Evolutionary conservation across 805 yeast genomes (phyloP), one percentile per base, ranked within the genome.

Genomic region (Cyberlindnera japonica): DNA sequence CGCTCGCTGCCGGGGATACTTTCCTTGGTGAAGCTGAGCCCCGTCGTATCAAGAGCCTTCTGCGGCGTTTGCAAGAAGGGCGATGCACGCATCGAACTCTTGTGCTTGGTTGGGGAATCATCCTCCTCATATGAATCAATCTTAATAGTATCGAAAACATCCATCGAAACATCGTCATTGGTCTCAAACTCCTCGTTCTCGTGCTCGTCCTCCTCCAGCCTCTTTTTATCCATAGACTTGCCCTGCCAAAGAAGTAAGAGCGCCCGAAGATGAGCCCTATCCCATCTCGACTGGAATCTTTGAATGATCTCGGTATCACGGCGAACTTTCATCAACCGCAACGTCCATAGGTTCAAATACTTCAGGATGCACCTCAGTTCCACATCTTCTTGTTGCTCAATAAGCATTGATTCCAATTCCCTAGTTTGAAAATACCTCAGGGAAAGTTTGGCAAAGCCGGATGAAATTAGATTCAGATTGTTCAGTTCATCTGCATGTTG

Each of bases 1-100:
- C 59, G 43, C 35, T 61, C 67, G 22, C 68, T 62, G 2, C 69
- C 71, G 2, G 69, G 69, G 10, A 66, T 62, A 8, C 61, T 51
- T 17, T 48, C 46, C 18, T 30, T 40, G 7, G 43, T 28, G 11
- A 17, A 24, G n/a, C 22, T 40, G 9, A 33, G 26, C 1, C 31
- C 27, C 2, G 23, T 24, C 3, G 39, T 14, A 5, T 45, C 39
- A 19, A 35, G 22, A 11, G 40, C 30, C 41, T 47, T 55, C 35
- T 26, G 44, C 30, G 58, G 55, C 19, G 62, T 53, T 14, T 46
- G 61, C 15, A 42, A 15, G 20, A 35, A 40, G n/a, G 50, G 40
- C 11, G 44, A 33, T 12, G 14, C 23, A 17, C 27, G n/a, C 7
- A 26, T 4, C 9, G 17, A 26, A 4, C 38, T 26, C n/a, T 33